These are phyloP conservation scores for Fusarium clavum DNA, from an alignment of 2,329 filamentous ascomycete genomes.

Conservation along the genomic window DNA sequence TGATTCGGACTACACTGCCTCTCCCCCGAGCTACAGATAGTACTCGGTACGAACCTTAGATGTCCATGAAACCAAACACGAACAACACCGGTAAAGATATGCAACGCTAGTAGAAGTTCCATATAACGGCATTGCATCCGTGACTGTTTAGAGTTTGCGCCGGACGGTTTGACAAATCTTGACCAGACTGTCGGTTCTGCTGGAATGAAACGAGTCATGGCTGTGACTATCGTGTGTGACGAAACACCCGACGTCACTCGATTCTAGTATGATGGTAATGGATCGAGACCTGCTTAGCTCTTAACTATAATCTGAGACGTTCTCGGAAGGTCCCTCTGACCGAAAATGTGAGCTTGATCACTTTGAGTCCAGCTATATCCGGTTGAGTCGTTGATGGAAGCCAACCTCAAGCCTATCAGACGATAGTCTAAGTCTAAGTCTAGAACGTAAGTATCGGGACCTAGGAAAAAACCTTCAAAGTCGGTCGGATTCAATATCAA, in stretches of 20 bases:
- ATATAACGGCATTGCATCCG: background rate
- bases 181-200: background rate
- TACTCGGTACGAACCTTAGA: background rate
- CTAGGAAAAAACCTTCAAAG: background rate
- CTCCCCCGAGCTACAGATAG: too few relatives aligned
- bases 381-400: background rate
- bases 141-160: background rate
- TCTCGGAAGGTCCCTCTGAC: background rate
- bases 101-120: background rate
- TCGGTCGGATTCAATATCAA: too few relatives aligned
- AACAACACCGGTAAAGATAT: background rate
- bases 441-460: background rate
- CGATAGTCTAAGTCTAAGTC: background rate
- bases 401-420: background rate
- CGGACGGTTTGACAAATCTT: background rate
- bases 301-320: background rate
- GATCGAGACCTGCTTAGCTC: background rate
- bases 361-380: background rate
- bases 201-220: conserved; percentile 26
- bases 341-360: background rate
- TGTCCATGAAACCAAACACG: background rate
- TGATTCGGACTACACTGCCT: background rate
- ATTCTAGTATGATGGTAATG: background rate
- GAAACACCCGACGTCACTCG: background rate
- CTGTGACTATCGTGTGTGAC: background rate